These are phyloP conservation scores for Apophysomyces sp. DNA, from an alignment of 371 early-diverging fungal species.

Conservation along the genomic window DNA sequence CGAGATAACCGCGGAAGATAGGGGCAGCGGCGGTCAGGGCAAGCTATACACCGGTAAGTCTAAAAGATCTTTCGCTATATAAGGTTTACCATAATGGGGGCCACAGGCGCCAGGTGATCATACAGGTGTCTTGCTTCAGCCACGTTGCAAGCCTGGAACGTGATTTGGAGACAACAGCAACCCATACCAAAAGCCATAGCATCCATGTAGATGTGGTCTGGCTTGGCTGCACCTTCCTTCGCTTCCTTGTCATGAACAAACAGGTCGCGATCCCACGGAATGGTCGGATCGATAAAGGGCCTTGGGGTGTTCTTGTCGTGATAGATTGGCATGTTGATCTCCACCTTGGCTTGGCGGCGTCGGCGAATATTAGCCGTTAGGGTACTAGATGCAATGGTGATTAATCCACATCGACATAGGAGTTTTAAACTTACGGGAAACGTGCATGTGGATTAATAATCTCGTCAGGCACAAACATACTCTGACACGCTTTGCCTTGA, in stretches of 20 bases:
- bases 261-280: slow-evolving; percentile 62
- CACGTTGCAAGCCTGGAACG: slow-evolving; percentile 97
- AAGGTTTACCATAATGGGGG: slow-evolving; percentile 81
- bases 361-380: slow-evolving; percentile 92
- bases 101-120: slow-evolving; percentile 93
- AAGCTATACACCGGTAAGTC: slow-evolving; percentile 42
- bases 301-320: slow-evolving; percentile 83
- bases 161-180: slow-evolving; percentile 98
- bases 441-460: slow-evolving; percentile 95
- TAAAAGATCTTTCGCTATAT: not conserved
- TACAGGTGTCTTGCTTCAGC: slow-evolving; percentile 93
- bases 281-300: slow-evolving; percentile 89
- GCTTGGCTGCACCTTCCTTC: slow-evolving; percentile 73
- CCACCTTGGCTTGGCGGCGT: slow-evolving; percentile 91
- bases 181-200: slow-evolving; percentile 99
- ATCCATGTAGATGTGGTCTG: slow-evolving; percentile 98
- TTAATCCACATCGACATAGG: not conserved
- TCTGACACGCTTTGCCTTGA: slow-evolving; percentile 67
- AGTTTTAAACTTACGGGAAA: slow-evolving; percentile 72
- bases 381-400: slow-evolving; percentile 58
- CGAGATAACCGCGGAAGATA: slow-evolving; percentile 91
- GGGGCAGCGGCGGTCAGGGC: slow-evolving; percentile 96
- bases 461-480: slow-evolving; percentile 92
- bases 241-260: slow-evolving; percentile 68
- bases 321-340: slow-evolving; percentile 86